Conservation (phyloP, 2,329 filamentous ascomycete genomes). For the Pseudocercospora ulei region DNA sequence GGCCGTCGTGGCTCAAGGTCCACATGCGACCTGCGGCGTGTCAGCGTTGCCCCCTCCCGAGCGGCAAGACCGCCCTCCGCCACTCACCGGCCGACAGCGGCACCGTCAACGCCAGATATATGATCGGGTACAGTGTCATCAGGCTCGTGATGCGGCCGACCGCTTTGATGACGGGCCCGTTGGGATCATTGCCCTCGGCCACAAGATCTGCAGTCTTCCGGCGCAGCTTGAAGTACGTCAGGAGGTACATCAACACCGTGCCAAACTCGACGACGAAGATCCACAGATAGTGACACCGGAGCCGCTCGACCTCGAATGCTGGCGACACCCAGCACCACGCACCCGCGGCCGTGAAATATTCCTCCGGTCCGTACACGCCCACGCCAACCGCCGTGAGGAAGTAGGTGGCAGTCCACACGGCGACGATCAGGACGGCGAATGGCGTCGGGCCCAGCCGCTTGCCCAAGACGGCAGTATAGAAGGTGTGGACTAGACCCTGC, state of each 20-base stretch:
- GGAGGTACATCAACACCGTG: constrained; percentile 42
- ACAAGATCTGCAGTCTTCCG: no score
- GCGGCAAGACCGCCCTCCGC: no score
- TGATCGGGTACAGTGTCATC: no score
- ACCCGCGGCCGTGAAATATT: constrained; percentile 53
- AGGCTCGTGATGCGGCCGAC: no score
- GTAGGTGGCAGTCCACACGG: constrained; percentile 52
- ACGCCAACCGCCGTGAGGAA: constrained; percentile 47
- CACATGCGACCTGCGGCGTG: no score
- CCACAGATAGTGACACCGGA: constrained; percentile 56
- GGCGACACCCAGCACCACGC: constrained; percentile 59
- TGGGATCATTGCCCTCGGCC: no score
- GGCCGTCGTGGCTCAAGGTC: no score
- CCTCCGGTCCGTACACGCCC: constrained; percentile 36
- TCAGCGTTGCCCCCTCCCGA: no score
- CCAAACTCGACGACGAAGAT: constrained; percentile 49
- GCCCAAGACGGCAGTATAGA: constrained; percentile 50
- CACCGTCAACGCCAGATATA: no score
- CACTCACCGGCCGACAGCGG: no score
- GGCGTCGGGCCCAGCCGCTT: constrained; percentile 44
- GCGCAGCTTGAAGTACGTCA: no score
- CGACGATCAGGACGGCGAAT: constrained; percentile 45
- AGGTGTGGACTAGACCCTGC: constrained; percentile 59
- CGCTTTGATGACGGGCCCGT: no score
- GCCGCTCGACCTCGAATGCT: constrained; percentile 45